Percentiles rank a stretch among this genome's conserved stretches.
These are phyloP conservation scores for Caryopteris hybrid DNA, from an alignment of 305 asterid species.

Conservation along the genomic window DNA sequence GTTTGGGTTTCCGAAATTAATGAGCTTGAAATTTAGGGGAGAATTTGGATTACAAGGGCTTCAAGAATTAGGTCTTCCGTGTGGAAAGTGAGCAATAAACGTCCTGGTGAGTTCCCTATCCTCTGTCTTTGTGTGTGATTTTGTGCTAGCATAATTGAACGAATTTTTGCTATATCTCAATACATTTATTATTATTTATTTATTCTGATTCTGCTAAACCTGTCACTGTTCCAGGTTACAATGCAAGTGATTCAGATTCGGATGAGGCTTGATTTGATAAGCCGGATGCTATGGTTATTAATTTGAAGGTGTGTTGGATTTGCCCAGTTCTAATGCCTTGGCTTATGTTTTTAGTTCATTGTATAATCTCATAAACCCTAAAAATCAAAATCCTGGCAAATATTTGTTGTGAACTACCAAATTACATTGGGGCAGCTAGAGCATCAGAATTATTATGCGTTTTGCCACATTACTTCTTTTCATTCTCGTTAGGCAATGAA, in stretches of 20 bases:
- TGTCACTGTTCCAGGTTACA: constrained; percentile 45
- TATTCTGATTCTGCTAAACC: neutral
- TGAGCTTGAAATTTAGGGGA: constrained; percentile 39
- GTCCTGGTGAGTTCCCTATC: constrained; percentile 47
- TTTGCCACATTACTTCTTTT: neutral
- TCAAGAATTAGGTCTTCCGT: constrained; percentile 56
- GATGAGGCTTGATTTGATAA: constrained; percentile 33
- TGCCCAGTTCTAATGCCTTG: neutral
- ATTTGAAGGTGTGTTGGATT: constrained; percentile 18
- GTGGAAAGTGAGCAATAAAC: constrained; percentile 64
- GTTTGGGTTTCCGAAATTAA: constrained; percentile 4
- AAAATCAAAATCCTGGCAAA: neutral
- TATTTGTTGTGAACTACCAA: neutral
- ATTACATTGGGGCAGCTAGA: neutral
- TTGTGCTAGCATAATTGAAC: neutral
- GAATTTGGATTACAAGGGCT: constrained; percentile 54
- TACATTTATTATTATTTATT: neutral
- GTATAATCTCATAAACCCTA: neutral
- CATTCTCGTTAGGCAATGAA: neutral
- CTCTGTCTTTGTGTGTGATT: neutral
- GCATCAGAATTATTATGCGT: neutral
- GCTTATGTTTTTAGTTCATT: neutral
- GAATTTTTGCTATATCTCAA: neutral
- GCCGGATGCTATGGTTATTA: constrained; percentile 3
- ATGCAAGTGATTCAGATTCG: constrained; percentile 77